Evolutionary conservation across 1,139 yeast genomes (phyloP).

Genomic region (Lodderomyces beijingensis): DNA sequence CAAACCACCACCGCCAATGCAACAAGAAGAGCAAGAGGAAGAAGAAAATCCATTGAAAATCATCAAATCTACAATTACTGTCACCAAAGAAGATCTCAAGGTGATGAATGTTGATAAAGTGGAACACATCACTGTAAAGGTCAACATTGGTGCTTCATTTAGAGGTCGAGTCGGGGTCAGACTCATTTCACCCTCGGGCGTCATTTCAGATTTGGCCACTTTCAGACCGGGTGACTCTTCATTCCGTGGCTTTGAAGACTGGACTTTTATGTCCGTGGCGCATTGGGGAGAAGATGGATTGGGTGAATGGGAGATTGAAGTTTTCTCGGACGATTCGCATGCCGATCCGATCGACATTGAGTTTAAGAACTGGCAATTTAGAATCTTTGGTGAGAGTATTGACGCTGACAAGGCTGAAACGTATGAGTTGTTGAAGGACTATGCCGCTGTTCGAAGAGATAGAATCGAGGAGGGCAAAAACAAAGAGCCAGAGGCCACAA

Average conservation of each 20-base stretch:
- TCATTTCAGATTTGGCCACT: slow-evolving; percentile 72
- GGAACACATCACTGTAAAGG: slow-evolving; percentile 84
- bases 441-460: slow-evolving; percentile 35
- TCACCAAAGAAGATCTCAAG: slow-evolving; percentile 48
- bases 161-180: slow-evolving; percentile 72
- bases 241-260: slow-evolving; percentile 58
- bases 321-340: slow-evolving; percentile 28
- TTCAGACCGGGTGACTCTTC: slow-evolving; percentile 58
- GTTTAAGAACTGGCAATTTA: slow-evolving; percentile 69
- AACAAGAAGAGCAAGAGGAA: slow-evolving; percentile 16
- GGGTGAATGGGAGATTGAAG: slow-evolving; percentile 81
- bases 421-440: slow-evolving; percentile 37
- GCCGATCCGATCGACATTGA: slow-evolving; percentile 32
- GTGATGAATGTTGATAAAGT: slow-evolving; percentile 61
- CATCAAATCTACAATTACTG: slow-evolving; percentile 39
- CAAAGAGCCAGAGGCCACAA: slow-evolving; percentile 3
- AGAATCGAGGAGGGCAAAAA: slow-evolving; percentile 4
- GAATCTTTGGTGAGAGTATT: slow-evolving; percentile 74
- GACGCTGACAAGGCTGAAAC: slow-evolving; percentile 59
- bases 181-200: slow-evolving; percentile 72
- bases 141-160: slow-evolving; percentile 58
- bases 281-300: slow-evolving; percentile 91
- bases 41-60: slow-evolving; percentile 12
- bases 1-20: slow-evolving; percentile 6
- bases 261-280: slow-evolving; percentile 98